Evolutionary conservation across 2,329 filamentous ascomycete genomes (phyloP).

Genomic region (Fusarium temperatum): DNA sequence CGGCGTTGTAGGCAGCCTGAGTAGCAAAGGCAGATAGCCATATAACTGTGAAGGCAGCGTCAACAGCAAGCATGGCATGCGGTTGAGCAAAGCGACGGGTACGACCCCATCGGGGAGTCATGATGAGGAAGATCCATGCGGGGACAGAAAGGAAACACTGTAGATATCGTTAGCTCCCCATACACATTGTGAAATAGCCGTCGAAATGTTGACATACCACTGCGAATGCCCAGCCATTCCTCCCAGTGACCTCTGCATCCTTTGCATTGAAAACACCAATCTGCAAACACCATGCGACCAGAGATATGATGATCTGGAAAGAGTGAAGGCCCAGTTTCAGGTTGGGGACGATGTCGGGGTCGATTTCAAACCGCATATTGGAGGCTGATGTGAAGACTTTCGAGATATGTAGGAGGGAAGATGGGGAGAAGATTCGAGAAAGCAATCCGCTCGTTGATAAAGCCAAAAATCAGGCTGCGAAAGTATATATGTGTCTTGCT

Average conservation of each 20-base stretch:
- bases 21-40: conserved; percentile 75
- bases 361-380: conserved; percentile 60
- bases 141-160: conserved; percentile 73
- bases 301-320: conserved; percentile 62
- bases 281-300: conserved; percentile 67
- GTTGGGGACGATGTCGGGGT: conserved; percentile 63
- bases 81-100: conserved; percentile 70
- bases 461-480: conserved; percentile 2
- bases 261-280: conserved; percentile 66
- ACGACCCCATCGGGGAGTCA: conserved; percentile 70
- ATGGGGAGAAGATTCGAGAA: not conserved
- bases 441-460: not conserved
- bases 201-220: conserved; percentile 57
- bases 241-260: conserved; percentile 61
- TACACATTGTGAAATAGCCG: not conserved
- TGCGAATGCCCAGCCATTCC: conserved; percentile 71
- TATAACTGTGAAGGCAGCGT: conserved; percentile 65
- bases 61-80: conserved; percentile 67
- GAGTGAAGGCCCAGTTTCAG: conserved; percentile 67
- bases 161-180: conserved; percentile 2
- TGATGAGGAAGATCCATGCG: conserved; percentile 71
- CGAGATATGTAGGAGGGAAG: not conserved
- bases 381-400: not conserved
- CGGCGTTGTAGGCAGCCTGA: conserved; percentile 70
- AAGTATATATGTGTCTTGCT: conserved; percentile 16